Base-by-base conservation (phyloP, 176 grass and related monocot species). In the Eleusine coracana region DNA sequence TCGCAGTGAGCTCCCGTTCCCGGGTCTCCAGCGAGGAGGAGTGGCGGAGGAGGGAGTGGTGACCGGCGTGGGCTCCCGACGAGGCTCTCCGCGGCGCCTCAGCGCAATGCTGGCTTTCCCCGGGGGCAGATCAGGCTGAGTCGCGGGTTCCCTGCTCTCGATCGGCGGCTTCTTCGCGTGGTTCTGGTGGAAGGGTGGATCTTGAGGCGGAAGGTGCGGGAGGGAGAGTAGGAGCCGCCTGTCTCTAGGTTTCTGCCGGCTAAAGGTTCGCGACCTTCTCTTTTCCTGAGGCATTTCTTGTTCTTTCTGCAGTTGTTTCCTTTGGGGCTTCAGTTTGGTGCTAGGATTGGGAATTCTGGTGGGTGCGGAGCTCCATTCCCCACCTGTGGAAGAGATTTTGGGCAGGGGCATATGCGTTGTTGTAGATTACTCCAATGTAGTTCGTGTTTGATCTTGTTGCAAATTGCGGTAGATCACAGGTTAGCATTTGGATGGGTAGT, bases 1-100 rank as follows among this genome's bases (percentile, higher is more conserved):
- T 86, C 79, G 59, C 82, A 74, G 68, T 60, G 87, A 80, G 87
- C 78, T 74, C 83, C 79, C 88, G 87, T 72, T 74, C 83, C 79
- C 88, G 79, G 63, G 83, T 75, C 76, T 41, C 71, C 54, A 45
- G 52, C 75, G 23, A 17, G 21, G 23, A 17, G 21, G 29, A 17
- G 59, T 8, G 37, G 34, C 11, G 14, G 23, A 2, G 48, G 61
- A 40, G 36, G 1, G 16, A 49, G 8, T 7, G 61, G 59, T 8
- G 46, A 58, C 67, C 66, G 67, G 77, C 62, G 51, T 15, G 54
- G 74, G 45, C 38, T 39, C 37, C 21, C 27, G 21, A 7, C 56
- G 40, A 69, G 44, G 48, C 61, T 86, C 61, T 27, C 15, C 62
- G 54, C 59, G 83, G 51, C 66, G 60, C 49, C 70, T 45, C 70